phyloP scores from a whole-genome alignment of 2,329 filamentous ascomycete genomes.

The Domatiomyces globalis region DNA sequence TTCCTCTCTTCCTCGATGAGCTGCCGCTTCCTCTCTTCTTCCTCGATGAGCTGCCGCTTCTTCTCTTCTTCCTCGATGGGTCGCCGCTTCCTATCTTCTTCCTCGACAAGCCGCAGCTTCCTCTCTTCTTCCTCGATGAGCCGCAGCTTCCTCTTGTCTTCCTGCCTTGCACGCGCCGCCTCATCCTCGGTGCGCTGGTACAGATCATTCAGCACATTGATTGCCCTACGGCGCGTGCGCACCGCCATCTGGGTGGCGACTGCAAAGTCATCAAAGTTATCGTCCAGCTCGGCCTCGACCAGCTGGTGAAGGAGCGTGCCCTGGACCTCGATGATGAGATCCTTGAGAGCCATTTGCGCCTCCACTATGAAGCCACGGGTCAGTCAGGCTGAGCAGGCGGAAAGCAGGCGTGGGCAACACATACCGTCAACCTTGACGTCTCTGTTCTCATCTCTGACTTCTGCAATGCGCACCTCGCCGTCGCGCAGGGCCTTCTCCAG shows the following conservation, averaged over 20 bases:
- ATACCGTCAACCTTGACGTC: neutral
- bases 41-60: neutral
- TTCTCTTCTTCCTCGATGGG: neutral
- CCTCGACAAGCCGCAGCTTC: neutral
- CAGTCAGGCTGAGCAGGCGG: neutral
- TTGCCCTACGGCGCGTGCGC: conserved; percentile 5
- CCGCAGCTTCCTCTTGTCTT: neutral
- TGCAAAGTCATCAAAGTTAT: conserved; percentile 7
- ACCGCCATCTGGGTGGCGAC: conserved; percentile 7
- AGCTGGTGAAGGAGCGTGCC: conserved; percentile 6
- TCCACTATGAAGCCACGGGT: neutral
- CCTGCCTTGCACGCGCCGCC: neutral
- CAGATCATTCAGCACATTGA: conserved; percentile 9
- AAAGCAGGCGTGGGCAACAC: neutral
- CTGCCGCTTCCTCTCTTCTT: neutral
- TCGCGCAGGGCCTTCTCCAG: conserved; percentile 9
- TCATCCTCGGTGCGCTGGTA: conserved; percentile 6
- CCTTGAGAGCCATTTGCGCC: conserved; percentile 8
- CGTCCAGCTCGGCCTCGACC: conserved; percentile 5
- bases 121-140: neutral
- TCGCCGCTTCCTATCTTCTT: neutral
- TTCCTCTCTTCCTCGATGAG: neutral
- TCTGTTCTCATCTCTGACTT: conserved; percentile 7
- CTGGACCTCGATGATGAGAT: conserved; percentile 9
- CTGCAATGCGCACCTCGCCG: conserved; percentile 9